A percentile compares a stretch with the other conserved stretches of the same genome.
Evolutionary conservation across 2,329 filamentous ascomycete species (phyloP).

Genomic region (Pseudocercospora eumusae): DNA sequence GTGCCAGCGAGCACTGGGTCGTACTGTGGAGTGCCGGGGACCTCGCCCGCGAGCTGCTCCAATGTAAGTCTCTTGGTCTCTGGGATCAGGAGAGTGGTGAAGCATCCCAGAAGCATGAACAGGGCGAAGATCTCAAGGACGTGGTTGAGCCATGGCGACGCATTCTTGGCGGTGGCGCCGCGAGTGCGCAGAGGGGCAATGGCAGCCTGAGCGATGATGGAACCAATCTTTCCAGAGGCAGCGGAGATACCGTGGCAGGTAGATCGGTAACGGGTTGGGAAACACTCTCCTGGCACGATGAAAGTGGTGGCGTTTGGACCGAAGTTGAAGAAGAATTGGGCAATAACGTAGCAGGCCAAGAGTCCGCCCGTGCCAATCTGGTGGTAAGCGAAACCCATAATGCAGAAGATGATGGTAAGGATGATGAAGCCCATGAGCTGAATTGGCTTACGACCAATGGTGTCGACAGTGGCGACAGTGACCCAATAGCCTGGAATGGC

Average conservation of each 20-base stretch:
- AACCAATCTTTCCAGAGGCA: conserved; percentile 52
- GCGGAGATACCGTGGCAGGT: conserved; percentile 54
- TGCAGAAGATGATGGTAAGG: conserved; percentile 52
- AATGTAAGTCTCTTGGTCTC: conserved; percentile 65
- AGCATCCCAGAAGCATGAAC: conserved; percentile 74
- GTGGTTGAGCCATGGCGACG: conserved; percentile 67
- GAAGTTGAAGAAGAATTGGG: conserved; percentile 58
- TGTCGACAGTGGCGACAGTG: conserved; percentile 72
- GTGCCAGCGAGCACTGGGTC: conserved; percentile 40
- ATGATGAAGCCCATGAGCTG: conserved; percentile 60
- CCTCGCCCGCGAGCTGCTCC: conserved; percentile 69
- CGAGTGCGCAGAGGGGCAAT: conserved; percentile 55
- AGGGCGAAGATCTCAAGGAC: conserved; percentile 77
- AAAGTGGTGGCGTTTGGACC: conserved; percentile 56
- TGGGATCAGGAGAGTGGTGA: conserved; percentile 71
- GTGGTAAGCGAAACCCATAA: conserved; percentile 54
- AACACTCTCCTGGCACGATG: conserved; percentile 55
- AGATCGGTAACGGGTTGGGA: conserved; percentile 52
- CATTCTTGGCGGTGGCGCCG: conserved; percentile 55
- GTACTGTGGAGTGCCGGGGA: conserved; percentile 57
- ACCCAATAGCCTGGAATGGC: conserved; percentile 83
- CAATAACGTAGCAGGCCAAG: conserved; percentile 50
- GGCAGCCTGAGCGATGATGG: conserved; percentile 53
- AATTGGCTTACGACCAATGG: conserved; percentile 74
- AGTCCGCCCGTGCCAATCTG: conserved; percentile 46